phyloP scores from a whole-genome alignment of 495 filamentous ascomycete species.

The Pyrenopolyporus hunteri region DNA sequence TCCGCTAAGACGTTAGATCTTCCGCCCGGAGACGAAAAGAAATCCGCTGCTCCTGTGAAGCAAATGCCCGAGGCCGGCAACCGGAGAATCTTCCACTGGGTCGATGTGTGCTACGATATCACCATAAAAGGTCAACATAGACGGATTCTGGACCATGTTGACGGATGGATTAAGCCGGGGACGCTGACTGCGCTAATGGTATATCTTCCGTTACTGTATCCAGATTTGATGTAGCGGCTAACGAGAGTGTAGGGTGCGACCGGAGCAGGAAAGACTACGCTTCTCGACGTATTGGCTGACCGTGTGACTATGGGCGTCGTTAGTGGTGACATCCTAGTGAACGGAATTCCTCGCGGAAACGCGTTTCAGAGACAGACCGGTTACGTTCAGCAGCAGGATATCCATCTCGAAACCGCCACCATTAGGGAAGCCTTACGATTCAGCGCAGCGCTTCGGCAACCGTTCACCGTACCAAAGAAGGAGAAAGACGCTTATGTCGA shows the following conservation, averaged over 20 bases:
- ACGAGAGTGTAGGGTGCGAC: conserved; percentile 62
- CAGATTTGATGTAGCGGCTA: not conserved
- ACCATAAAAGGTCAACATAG: conserved; percentile 76
- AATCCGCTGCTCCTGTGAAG: conserved; percentile 49
- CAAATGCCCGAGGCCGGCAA: conserved; percentile 54
- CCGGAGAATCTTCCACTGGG: conserved; percentile 79
- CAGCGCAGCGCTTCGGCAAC: conserved; percentile 72
- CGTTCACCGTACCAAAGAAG: conserved; percentile 57
- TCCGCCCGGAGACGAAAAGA: conserved; percentile 23
- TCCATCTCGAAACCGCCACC: conserved; percentile 77
- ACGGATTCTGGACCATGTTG: conserved; percentile 79
- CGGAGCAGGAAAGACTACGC: conserved; percentile 74
- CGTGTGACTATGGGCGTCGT: conserved; percentile 85
- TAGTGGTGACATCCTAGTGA: conserved; percentile 76
- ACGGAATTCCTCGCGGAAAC: conserved; percentile 68
- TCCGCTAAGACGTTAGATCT: conserved; percentile 55
- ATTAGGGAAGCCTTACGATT: conserved; percentile 75
- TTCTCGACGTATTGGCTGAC: conserved; percentile 75
- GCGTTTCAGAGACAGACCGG: conserved; percentile 85
- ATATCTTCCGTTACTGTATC: conserved; percentile 55
- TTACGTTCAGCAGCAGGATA: conserved; percentile 91
- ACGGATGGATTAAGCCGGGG: conserved; percentile 90
- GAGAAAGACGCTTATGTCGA: conserved; percentile 77
- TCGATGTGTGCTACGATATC: conserved; percentile 83
- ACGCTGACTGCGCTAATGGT: conserved; percentile 85